Conservation (phyloP, 164 flowering plant genomes). For the Saururus chinensis region DNA sequence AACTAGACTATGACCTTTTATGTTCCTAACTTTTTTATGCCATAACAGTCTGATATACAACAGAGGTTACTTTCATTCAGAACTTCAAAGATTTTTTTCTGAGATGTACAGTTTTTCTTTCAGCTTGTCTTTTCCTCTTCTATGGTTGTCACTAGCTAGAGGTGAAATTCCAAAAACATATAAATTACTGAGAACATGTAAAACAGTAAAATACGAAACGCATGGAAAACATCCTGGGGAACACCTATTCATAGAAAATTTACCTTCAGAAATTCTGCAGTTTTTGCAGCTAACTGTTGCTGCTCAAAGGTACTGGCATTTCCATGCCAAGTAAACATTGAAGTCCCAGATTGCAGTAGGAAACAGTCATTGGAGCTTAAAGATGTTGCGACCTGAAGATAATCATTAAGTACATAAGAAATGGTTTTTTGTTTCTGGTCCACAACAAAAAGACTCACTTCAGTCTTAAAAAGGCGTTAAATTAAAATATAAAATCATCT, state of each 20-base stretch:
- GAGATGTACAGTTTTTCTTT: too few species aligned
- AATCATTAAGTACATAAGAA: background rate
- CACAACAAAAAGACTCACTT: background rate
- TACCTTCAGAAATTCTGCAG: constrained; percentile 95
- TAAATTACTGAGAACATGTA: too few species aligned
- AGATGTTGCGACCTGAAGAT: constrained; percentile 67
- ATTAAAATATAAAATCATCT: background rate
- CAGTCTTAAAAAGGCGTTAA: background rate
- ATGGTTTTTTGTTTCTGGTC: background rate
- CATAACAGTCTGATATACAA: too few species aligned
- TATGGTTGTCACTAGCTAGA: too few species aligned
- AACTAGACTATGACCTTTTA: too few species aligned
- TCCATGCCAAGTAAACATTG: constrained; percentile 91
- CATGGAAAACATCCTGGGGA: too few species aligned
- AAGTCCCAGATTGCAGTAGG: constrained; percentile 84
- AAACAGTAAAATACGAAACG: too few species aligned
- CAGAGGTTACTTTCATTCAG: too few species aligned
- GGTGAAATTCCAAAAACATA: too few species aligned
- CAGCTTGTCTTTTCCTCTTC: too few species aligned
- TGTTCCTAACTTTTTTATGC: too few species aligned
- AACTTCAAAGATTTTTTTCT: too few species aligned
- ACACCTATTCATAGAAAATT: background rate
- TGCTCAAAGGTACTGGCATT: constrained; percentile 79
- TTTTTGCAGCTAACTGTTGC: constrained; percentile 77
- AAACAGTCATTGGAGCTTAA: constrained; percentile 83